Evolutionary conservation across 2,329 filamentous ascomycete species (phyloP), one percentile per base, ranked within the genome.

Genomic region (Emmonsiellopsis sp.): DNA sequence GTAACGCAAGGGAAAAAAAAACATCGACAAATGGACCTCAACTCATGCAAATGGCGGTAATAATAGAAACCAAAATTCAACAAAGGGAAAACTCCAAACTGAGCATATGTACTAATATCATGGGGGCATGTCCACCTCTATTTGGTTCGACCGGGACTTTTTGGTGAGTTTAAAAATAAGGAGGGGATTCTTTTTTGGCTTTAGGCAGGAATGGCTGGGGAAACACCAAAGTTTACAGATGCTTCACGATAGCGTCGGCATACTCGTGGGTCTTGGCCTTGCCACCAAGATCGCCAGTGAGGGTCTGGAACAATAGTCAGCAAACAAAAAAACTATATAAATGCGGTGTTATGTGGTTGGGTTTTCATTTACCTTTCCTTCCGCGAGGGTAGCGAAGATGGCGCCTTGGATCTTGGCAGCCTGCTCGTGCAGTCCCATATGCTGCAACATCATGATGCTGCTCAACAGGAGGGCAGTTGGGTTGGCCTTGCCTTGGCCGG

Each of bases 371-470:
- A 82, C 79, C 86, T 96, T 96, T 77, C 93, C 93, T 81, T 98
- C 91, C 56, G 90, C 86, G 61, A 98, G 82, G 57, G 91, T 95
- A 71, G 87, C 88, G 74, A 98, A 97, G 68, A 92, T 94, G 61
- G 93, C 93, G 74, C 83, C 87, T 81, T 97, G 88, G 69, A 98
- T 97, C 72, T 84, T 85, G 71, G 79, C 73, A 62, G 93, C 93
- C 72, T 97, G 84, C 59, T 88, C 80, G 72, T 77, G 84, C 60
- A 98, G 81, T 67, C 87, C 85, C 92, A 98, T 97, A 78, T 98
- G 93, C 74, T 93, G 86, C 81, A 98, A 77, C 93, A 98, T 97
- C 93, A 98, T 97, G 78, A 97, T 93, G 72, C 88, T 94, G 74
- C 83, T 88, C 68, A 97, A 86, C 61, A 98, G 84, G 63, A 98